phyloP scores from a whole-genome alignment of 257 asterid genomes.

The Salvia splendens region DNA sequence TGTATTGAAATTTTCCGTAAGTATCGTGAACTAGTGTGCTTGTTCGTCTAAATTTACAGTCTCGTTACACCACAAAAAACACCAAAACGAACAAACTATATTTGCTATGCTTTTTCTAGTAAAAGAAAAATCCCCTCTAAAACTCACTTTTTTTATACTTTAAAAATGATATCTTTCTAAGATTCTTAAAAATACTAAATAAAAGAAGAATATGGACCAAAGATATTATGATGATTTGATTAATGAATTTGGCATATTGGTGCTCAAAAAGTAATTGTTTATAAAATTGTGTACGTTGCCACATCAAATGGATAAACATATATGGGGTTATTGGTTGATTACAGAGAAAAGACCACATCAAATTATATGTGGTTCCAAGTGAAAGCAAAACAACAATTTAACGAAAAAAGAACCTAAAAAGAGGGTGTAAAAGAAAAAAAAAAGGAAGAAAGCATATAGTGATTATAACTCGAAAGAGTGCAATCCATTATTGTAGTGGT shows the following conservation, averaged over 20 bases:
- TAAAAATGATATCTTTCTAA: slow-evolving; percentile 1
- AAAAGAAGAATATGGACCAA: background rate
- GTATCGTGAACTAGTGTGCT: too few relatives aligned
- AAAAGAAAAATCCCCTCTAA: background rate
- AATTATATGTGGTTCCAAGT: slow-evolving; percentile 35
- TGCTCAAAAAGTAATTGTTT: background rate
- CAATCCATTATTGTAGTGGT: slow-evolving; percentile 33
- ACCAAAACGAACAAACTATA: too few relatives aligned
- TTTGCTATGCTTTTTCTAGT: too few relatives aligned
- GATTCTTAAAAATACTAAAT: background rate
- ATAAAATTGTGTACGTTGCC: background rate
- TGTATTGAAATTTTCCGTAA: too few relatives aligned
- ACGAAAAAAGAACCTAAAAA: slow-evolving; percentile 6
- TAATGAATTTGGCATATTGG: background rate
- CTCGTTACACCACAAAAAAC: too few relatives aligned
- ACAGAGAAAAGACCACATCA: slow-evolving; percentile 16
- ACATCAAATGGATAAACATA: background rate
- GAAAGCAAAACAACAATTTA: slow-evolving; percentile 25
- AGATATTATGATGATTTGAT: background rate
- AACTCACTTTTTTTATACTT: slow-evolving; percentile 3
- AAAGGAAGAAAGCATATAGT: slow-evolving; percentile 18
- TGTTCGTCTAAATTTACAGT: too few relatives aligned
- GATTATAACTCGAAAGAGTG: slow-evolving; percentile 26
- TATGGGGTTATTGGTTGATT: slow-evolving; percentile 18
- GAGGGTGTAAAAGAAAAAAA: too few relatives aligned